A percentile compares a stretch with the other conserved stretches of the same genome.
phyloP scores from a whole-genome alignment of 768 basidiomycete genomes.

The Mycena albidolilacea region DNA sequence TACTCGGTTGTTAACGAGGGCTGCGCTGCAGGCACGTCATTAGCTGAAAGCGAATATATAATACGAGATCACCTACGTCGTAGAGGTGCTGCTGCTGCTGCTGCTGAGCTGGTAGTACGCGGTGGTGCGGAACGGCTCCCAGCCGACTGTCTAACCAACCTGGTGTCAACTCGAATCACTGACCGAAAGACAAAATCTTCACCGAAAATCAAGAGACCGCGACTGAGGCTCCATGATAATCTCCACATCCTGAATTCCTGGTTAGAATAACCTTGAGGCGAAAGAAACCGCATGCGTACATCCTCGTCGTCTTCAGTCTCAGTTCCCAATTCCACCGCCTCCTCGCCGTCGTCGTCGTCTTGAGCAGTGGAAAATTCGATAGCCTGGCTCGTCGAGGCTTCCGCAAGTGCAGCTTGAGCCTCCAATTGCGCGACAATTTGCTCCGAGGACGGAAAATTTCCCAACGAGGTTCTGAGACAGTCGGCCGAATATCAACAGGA shows the following conservation, averaged over 20 bases:
- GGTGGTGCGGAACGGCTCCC: conserved; percentile 49
- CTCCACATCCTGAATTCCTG: conserved; percentile 78
- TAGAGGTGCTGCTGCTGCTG: conserved; percentile 49
- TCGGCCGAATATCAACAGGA: conserved; percentile 22
- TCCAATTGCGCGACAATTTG: conserved; percentile 68
- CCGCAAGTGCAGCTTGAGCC: conserved; percentile 54
- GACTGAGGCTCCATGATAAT: conserved; percentile 89
- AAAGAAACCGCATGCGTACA: conserved; percentile 26
- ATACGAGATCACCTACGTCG: conserved; percentile 44
- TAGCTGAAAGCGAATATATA: background rate
- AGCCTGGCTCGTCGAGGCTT: conserved; percentile 46
- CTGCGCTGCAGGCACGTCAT: conserved; percentile 51
- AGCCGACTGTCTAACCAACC: conserved; percentile 53
- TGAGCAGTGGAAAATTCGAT: conserved; percentile 38
- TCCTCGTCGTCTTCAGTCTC: conserved; percentile 67
- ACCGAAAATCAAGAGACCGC: conserved; percentile 85
- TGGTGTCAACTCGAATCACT: conserved; percentile 3
- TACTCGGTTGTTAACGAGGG: conserved; percentile 87
- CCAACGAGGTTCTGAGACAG: conserved; percentile 48
- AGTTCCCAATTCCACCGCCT: conserved; percentile 60
- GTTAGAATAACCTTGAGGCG: conserved; percentile 11
- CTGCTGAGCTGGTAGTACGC: conserved; percentile 46
- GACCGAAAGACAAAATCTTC: conserved; percentile 33
- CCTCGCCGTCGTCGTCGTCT: conserved; percentile 52
- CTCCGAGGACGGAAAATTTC: conserved; percentile 60